Evolutionary conservation across 345 rosid genomes (phyloP).

Genomic region (Garcia nutans): DNA sequence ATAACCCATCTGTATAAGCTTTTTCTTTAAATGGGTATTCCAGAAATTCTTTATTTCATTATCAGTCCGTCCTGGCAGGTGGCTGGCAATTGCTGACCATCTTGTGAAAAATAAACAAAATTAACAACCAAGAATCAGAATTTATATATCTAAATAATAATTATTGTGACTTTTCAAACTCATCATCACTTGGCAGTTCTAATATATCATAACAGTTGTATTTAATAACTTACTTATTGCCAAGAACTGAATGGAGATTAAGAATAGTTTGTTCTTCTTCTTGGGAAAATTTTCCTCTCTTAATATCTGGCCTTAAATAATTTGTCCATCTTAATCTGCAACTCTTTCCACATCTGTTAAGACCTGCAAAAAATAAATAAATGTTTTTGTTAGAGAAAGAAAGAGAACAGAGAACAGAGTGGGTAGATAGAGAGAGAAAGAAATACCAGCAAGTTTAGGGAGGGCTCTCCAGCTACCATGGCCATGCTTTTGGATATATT

Average conservation of each 20-base stretch:
- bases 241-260: constrained; percentile 33
- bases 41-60: constrained; percentile 35
- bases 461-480: constrained; percentile 40
- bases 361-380: constrained; percentile 25
- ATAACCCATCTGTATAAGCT: constrained; percentile 31
- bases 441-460: constrained; percentile 29
- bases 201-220: too few relatives aligned
- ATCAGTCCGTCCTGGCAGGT: constrained; percentile 29
- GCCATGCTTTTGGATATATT: constrained; percentile 24
- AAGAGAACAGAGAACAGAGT: not conserved
- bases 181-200: too few relatives aligned
- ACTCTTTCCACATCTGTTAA: constrained; percentile 34
- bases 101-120: constrained; percentile 7
- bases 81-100: constrained; percentile 33
- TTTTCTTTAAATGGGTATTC: constrained; percentile 35
- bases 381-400: not conserved
- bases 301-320: constrained; percentile 33
- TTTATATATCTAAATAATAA: too few relatives aligned
- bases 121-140: not conserved
- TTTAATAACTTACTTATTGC: constrained; percentile 24
- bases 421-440: not conserved
- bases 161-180: too few relatives aligned
- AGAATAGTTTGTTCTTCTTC: constrained; percentile 34
- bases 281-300: constrained; percentile 30
- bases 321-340: constrained; percentile 34